Evolutionary conservation across 176 grass and related monocot genomes (phyloP).

Genomic region (Dendrocalamus sinicus): DNA sequence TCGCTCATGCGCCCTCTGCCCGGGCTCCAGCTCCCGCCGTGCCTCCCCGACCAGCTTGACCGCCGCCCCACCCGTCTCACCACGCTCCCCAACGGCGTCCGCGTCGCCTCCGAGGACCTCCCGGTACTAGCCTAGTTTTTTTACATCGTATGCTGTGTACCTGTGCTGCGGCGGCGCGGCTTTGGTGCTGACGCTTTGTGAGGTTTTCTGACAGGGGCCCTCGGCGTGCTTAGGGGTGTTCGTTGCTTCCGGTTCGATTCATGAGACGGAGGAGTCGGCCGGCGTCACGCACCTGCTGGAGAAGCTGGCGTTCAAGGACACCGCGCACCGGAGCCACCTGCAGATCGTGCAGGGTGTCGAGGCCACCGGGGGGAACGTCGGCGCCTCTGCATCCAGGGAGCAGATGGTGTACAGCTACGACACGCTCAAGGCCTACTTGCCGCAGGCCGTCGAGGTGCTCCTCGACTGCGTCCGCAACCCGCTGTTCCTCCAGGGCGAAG

Average conservation of each 20-base stretch:
- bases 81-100: constrained; percentile 81
- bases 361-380: constrained; percentile 63
- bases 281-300: constrained; percentile 73
- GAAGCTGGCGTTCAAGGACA: constrained; percentile 86
- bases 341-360: constrained; percentile 69
- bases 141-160: not conserved
- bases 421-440: constrained; percentile 76
- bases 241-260: constrained; percentile 78
- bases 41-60: constrained; percentile 53
- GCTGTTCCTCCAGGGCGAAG: constrained; percentile 67
- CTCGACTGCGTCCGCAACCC: constrained; percentile 76
- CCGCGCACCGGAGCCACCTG: constrained; percentile 63
- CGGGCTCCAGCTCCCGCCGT: constrained; percentile 49
- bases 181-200: constrained; percentile 22
- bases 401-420: constrained; percentile 87
- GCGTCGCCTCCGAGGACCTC: constrained; percentile 74
- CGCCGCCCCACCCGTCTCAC: constrained; percentile 68
- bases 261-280: constrained; percentile 56
- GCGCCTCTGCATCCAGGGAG: constrained; percentile 63
- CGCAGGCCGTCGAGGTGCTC: constrained; percentile 67
- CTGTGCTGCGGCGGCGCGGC: not conserved
- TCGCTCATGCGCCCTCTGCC: constrained; percentile 63
- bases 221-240: constrained; percentile 74
- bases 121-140: constrained; percentile 34
- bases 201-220: constrained; percentile 58